Percentiles rank a stretch among this genome's conserved stretches.
These are phyloP conservation scores for Maudiozyma serrabonitensis DNA, from an alignment of 805 yeast genomes.

Conservation along the genomic window DNA sequence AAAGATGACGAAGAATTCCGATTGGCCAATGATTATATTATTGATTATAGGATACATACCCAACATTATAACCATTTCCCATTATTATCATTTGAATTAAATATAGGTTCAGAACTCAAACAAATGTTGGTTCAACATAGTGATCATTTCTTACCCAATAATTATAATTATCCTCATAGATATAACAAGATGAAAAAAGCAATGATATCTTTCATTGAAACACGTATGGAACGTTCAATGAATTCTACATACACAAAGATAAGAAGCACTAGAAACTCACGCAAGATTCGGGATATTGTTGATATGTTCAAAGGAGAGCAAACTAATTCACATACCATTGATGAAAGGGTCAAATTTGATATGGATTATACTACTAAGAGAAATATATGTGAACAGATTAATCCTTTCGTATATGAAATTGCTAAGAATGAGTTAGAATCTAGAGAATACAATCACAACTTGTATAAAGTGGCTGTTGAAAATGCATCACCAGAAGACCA, in stretches of 20 bases:
- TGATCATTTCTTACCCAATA: background rate
- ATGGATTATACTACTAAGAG: constrained; percentile 5
- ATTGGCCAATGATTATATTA: constrained; percentile 19
- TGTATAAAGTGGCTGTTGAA: constrained; percentile 7
- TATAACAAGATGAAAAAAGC: constrained; percentile 7
- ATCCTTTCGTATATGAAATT: constrained; percentile 19
- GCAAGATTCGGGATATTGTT: constrained; percentile 17
- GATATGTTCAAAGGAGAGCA: constrained; percentile 12
- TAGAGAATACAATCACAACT: constrained; percentile 12
- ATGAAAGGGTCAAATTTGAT: constrained; percentile 8
- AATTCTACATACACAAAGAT: constrained; percentile 2
- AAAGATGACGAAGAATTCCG: constrained; percentile 16
- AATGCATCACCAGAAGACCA: constrained; percentile 11
- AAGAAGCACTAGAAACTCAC: constrained; percentile 23
- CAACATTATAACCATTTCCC: constrained; percentile 9
- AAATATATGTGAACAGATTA: constrained; percentile 11
- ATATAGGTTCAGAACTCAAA: constrained; percentile 9
- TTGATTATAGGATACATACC: constrained; percentile 21
- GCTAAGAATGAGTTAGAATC: constrained; percentile 17
- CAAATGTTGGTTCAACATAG: background rate
- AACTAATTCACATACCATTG: background rate
- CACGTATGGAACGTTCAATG: constrained; percentile 7
- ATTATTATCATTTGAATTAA: constrained; percentile 18
- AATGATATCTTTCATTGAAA: constrained; percentile 9
- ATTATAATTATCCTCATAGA: background rate